A percentile compares a stretch with the other conserved stretches of the same genome.
Evolutionary conservation across 2,329 filamentous ascomycete genomes (phyloP).

Genomic region (Phialemonium atrogriseum): DNA sequence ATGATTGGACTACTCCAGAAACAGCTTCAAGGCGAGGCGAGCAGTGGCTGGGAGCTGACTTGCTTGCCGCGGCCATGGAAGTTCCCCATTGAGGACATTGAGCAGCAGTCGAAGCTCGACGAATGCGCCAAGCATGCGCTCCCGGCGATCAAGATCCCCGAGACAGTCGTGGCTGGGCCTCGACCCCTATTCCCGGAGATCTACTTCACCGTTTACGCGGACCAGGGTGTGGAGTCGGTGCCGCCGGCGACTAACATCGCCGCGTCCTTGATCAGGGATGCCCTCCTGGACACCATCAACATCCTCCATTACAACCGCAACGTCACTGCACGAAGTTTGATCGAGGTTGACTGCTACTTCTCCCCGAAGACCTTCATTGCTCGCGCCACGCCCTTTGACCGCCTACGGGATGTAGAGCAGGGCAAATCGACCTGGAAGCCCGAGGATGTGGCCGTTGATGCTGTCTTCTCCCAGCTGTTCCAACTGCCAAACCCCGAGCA

Average conservation of each 20-base stretch:
- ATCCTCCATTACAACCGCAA: constrained; percentile 89
- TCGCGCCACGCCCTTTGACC: constrained; percentile 86
- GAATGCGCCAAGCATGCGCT: constrained; percentile 66
- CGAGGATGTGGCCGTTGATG: constrained; percentile 94
- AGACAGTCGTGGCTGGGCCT: constrained; percentile 64
- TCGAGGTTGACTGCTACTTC: constrained; percentile 94
- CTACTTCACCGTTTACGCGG: constrained; percentile 84
- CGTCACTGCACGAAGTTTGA: constrained; percentile 76
- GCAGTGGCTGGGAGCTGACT: constrained; percentile 64
- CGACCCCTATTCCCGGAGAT: constrained; percentile 83
- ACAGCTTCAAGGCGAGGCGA: constrained; percentile 72
- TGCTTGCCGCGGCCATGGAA: constrained; percentile 62
- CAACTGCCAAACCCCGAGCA: constrained; percentile 81
- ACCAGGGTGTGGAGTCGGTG: constrained; percentile 84
- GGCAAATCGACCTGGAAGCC: constrained; percentile 84
- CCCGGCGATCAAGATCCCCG: constrained; percentile 67
- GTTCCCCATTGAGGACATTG: constrained; percentile 51
- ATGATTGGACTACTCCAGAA: constrained; percentile 75
- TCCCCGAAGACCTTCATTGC: constrained; percentile 84
- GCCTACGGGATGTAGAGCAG: constrained; percentile 61
- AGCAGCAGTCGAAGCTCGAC: constrained; percentile 50
- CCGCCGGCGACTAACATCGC: constrained; percentile 69
- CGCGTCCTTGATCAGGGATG: constrained; percentile 76
- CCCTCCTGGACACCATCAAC: constrained; percentile 86
- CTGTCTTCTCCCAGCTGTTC: constrained; percentile 91